These are phyloP conservation scores for Xerocomus brunneocitrinus DNA, from an alignment of 768 basidiomycete species.

Conservation along the genomic window DNA sequence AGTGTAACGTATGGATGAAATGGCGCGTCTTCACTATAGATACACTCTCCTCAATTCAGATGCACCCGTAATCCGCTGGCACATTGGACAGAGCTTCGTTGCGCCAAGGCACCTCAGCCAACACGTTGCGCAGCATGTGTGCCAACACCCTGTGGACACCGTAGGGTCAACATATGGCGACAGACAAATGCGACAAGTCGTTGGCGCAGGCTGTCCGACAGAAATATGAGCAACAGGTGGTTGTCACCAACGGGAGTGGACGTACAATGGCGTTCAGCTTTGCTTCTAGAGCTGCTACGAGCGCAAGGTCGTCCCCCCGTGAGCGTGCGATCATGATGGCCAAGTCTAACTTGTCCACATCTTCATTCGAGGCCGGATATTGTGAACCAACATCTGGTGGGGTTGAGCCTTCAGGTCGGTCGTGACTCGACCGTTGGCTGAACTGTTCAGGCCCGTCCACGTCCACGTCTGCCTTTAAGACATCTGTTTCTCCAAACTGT, in stretches of 20 bases:
- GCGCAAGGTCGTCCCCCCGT: conserved; percentile 42
- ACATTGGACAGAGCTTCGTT: conserved; percentile 81
- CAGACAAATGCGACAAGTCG: conserved; percentile 71
- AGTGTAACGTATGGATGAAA: neutral
- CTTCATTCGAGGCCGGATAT: conserved; percentile 21
- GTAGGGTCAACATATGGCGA: conserved; percentile 77
- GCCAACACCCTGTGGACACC: conserved; percentile 83
- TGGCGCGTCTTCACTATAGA: conserved; percentile 35
- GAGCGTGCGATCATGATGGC: conserved; percentile 48
- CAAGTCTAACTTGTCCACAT: conserved; percentile 43
- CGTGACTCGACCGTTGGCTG: conserved; percentile 15
- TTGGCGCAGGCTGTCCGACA: conserved; percentile 14
- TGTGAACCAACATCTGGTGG: neutral
- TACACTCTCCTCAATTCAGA: conserved; percentile 74
- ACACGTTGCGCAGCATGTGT: conserved; percentile 77
- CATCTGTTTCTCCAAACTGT: conserved; percentile 75
- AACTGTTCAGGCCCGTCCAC: neutral
- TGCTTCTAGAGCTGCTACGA: conserved; percentile 54
- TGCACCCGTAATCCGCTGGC: conserved; percentile 78
- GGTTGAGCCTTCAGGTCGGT: conserved; percentile 30
- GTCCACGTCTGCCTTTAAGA: conserved; percentile 39
- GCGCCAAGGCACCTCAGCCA: conserved; percentile 83
- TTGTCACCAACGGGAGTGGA: conserved; percentile 26
- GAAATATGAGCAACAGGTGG: conserved; percentile 25
- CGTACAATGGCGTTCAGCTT: conserved; percentile 57